Conservation (phyloP, 768 basidiomycete genomes). For the Cantharellus cinnabarinus region DNA sequence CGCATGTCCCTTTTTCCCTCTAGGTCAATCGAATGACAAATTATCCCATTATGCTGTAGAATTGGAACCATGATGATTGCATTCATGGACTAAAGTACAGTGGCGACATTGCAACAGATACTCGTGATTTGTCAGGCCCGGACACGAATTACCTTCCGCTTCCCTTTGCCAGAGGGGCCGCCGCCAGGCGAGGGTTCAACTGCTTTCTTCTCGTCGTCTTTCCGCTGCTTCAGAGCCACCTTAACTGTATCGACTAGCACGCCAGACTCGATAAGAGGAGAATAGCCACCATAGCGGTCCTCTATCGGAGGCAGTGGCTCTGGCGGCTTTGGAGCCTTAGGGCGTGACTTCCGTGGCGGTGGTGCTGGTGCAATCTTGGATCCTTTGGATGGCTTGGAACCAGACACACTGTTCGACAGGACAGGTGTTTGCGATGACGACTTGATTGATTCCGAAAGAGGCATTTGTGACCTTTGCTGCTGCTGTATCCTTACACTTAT, state of each 20-base stretch:
- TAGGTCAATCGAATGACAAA: too few species aligned
- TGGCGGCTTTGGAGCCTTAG: conserved; percentile 40
- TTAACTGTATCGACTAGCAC: conserved; percentile 69
- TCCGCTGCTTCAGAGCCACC: conserved; percentile 46
- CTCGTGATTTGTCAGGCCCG: background rate
- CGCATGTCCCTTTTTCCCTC: too few species aligned
- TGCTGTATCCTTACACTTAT: conserved; percentile 52
- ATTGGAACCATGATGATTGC: too few species aligned
- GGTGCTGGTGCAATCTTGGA: conserved; percentile 30
- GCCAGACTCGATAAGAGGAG: conserved; percentile 55
- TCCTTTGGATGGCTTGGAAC: conserved; percentile 41
- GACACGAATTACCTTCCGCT: conserved; percentile 61
- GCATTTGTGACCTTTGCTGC: background rate
- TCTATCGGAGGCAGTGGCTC: conserved; percentile 53
- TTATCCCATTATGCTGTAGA: too few species aligned
- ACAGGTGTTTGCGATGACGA: background rate
- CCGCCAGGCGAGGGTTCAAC: background rate
- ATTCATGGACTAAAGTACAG: too few species aligned
- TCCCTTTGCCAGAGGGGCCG: conserved; percentile 31
- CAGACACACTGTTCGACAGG: background rate
- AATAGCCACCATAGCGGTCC: conserved; percentile 58
- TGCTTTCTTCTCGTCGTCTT: conserved; percentile 25
- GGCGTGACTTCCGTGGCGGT: conserved; percentile 16
- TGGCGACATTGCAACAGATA: background rate
- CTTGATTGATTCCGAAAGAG: background rate